These are phyloP conservation scores for Stagonosporopsis cucurbitacearum DNA, from an alignment of 2,329 filamentous ascomycete genomes.

Conservation along the genomic window DNA sequence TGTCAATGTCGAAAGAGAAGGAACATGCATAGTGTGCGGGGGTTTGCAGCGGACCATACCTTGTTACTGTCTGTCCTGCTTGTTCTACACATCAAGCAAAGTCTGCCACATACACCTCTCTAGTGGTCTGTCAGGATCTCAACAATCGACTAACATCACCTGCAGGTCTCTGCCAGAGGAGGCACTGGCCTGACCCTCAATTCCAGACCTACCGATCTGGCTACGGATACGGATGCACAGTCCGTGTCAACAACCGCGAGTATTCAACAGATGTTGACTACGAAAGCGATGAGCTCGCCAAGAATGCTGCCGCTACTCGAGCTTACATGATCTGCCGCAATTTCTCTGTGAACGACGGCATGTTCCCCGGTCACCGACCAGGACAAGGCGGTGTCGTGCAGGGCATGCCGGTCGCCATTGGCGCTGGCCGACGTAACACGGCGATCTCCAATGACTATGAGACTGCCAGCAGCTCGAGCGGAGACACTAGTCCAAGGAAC, in stretches of 20 bases:
- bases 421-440: constrained; percentile 62
- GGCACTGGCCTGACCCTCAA: constrained; percentile 88
- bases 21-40: background rate
- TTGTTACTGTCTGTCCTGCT: background rate
- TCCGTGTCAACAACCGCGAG: constrained; percentile 94
- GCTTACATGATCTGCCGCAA: constrained; percentile 98
- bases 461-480: constrained; percentile 59
- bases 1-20: background rate
- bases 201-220: constrained; percentile 81
- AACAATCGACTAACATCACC: constrained; percentile 31
- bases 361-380: constrained; percentile 68
- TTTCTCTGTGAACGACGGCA: constrained; percentile 95
- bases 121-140: background rate
- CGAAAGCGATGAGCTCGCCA: constrained; percentile 80
- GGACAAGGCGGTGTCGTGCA: constrained; percentile 63
- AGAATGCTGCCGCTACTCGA: constrained; percentile 92
- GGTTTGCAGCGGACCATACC: background rate
- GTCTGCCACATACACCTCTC: background rate
- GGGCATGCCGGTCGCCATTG: constrained; percentile 69
- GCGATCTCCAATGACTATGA: constrained; percentile 58
- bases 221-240: constrained; percentile 84
- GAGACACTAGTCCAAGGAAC: constrained; percentile 62
- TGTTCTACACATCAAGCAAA: background rate
- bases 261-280: constrained; percentile 91
- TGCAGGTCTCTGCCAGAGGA: constrained; percentile 88